Evolutionary conservation across 441 rosid species (phyloP).

Genomic region (Populus trichocarpa): DNA sequence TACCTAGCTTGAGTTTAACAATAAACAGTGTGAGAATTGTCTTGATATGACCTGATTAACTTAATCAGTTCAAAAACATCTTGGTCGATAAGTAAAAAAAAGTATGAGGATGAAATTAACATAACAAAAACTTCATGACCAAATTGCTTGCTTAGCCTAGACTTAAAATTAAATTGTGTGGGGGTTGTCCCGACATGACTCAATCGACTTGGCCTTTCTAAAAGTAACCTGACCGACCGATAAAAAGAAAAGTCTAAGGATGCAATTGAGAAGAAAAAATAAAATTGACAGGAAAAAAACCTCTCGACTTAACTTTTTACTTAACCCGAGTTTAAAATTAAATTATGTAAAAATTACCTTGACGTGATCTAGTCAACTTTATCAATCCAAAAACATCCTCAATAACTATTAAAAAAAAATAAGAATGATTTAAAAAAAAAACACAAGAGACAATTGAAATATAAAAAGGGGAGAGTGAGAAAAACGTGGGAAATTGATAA

Average conservation of each 20-base stretch:
- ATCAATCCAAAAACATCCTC: accelerated
- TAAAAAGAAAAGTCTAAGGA: too few species aligned
- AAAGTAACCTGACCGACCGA: accelerated
- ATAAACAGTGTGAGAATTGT: accelerated
- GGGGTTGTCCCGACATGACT: accelerated
- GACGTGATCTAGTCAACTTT: accelerated
- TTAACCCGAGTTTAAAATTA: too few species aligned
- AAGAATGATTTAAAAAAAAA: too few species aligned
- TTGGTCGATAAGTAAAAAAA: accelerated
- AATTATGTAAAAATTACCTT: accelerated
- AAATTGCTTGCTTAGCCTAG: accelerated
- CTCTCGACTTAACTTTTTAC: accelerated
- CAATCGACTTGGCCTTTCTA: accelerated
- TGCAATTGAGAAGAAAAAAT: accelerated
- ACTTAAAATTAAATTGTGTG: too few species aligned
- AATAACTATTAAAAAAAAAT: too few species aligned
- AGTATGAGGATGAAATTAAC: accelerated
- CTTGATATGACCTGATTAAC: accelerated
- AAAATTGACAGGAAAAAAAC: too few species aligned
- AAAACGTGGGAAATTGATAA: too few species aligned
- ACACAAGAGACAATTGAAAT: too few species aligned
- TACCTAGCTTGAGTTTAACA: too few species aligned
- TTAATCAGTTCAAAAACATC: accelerated
- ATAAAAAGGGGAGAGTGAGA: too few species aligned
- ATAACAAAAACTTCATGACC: accelerated